Conservation (phyloP, 176 grass and related monocot species). For the maize (Zea mays) region DNA sequence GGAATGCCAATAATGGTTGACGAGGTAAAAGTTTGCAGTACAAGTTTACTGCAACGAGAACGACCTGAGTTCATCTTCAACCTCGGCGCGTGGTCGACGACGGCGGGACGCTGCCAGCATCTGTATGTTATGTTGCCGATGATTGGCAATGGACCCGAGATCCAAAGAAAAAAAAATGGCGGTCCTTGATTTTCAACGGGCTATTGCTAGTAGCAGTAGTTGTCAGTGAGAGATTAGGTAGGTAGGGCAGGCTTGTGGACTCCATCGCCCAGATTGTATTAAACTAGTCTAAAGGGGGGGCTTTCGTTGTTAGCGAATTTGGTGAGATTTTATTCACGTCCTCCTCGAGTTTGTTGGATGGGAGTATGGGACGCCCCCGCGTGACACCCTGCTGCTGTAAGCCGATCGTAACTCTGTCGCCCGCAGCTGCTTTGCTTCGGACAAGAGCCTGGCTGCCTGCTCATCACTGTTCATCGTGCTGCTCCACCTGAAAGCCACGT, state of each 20-base stretch:
- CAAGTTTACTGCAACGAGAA: not conserved
- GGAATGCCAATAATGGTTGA: not conserved
- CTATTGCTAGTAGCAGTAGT: not conserved
- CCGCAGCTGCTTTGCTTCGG: slow-evolving; percentile 11
- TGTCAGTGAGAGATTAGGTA: slow-evolving; percentile 43
- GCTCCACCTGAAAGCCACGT: not conserved
- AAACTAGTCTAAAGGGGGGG: slow-evolving; percentile 19
- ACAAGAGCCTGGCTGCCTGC: not conserved
- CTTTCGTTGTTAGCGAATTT: slow-evolving; percentile 43
- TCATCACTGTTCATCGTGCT: not conserved
- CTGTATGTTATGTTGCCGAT: not conserved
- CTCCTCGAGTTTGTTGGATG: slow-evolving; percentile 46
- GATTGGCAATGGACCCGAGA: not conserved
- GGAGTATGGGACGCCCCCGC: slow-evolving; percentile 5
- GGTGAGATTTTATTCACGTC: slow-evolving; percentile 50
- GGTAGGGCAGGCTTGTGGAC: slow-evolving; percentile 32
- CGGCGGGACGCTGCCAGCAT: not conserved
- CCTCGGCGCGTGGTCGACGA: slow-evolving; percentile 13
- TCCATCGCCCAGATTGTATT: not conserved
- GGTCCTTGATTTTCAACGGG: slow-evolving; percentile 29
- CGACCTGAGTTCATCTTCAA: slow-evolving; percentile 24
- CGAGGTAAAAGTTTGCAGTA: not conserved
- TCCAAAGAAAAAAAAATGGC: slow-evolving; percentile 4
- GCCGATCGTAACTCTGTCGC: slow-evolving; percentile 31
- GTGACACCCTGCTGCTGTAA: slow-evolving; percentile 42